Evolutionary conservation across 768 basidiomycete genomes (phyloP).

Genomic region (Pholiota conissans): DNA sequence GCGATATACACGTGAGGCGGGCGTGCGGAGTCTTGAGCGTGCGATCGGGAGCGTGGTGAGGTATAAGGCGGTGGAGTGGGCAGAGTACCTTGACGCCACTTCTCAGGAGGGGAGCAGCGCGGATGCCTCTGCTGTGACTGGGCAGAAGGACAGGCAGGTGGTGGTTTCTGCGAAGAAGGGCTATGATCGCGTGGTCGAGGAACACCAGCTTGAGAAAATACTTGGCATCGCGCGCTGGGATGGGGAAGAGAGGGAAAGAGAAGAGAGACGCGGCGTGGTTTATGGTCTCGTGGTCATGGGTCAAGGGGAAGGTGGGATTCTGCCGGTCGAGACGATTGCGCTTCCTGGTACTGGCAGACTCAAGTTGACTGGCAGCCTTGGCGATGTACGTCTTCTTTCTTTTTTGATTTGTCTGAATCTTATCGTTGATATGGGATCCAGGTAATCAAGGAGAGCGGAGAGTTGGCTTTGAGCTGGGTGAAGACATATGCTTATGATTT

Average conservation of each 20-base stretch:
- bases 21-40: constrained; percentile 88
- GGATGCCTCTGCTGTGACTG: constrained; percentile 1
- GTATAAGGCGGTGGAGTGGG: constrained; percentile 91
- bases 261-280: constrained; percentile 73
- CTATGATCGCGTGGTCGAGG: constrained; percentile 64
- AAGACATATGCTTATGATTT: constrained; percentile 82
- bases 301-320: constrained; percentile 80
- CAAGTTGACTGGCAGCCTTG: constrained; percentile 81
- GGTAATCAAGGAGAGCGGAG: constrained; percentile 92
- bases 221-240: constrained; percentile 82
- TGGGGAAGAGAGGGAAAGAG: constrained; percentile 75
- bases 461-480: constrained; percentile 91
- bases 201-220: constrained; percentile 78
- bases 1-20: constrained; percentile 87
- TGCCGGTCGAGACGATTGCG: constrained; percentile 82
- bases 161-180: constrained; percentile 23
- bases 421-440: constrained; percentile 18
- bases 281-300: constrained; percentile 89
- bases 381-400: constrained; percentile 51
- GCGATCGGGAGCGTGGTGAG: constrained; percentile 88
- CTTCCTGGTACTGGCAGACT: constrained; percentile 76
- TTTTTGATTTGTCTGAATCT: not conserved
- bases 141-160: not conserved
- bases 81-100: constrained; percentile 56
- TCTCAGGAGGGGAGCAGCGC: constrained; percentile 19